These are phyloP conservation scores for Cutaneotrichosporon cavernicola DNA, from an alignment of 1,284 basidiomycete genomes.

Conservation along the genomic window DNA sequence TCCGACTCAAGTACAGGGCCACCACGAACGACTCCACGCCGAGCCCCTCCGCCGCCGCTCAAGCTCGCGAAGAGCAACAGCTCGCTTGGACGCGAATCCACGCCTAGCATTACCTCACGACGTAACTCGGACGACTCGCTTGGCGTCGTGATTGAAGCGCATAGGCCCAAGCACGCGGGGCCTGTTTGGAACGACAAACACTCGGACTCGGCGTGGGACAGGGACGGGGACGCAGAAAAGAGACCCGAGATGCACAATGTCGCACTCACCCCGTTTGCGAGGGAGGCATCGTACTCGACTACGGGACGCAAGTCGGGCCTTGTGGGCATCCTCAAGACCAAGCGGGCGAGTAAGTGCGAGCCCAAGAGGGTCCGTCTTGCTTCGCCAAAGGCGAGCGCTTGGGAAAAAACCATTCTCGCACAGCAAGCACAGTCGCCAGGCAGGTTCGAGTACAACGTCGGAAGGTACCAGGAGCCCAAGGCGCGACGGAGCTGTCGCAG, in stretches of 20 bases:
- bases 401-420: neutral
- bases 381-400: neutral
- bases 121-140: neutral
- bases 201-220: neutral
- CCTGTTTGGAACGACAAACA: neutral
- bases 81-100: conserved; percentile 9
- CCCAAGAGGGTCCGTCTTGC: neutral
- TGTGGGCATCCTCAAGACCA: conserved; percentile 1
- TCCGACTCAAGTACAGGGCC: neutral
- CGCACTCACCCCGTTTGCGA: conserved; percentile 34
- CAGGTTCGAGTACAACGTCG: neutral
- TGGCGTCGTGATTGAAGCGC: neutral
- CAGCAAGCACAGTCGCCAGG: neutral
- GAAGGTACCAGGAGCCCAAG: neutral
- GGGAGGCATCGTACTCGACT: neutral
- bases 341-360: neutral
- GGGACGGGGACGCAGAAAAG: neutral
- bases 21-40: neutral
- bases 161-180: conserved; percentile 11
- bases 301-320: neutral
- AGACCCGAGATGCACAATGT: conserved; percentile 38
- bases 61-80: neutral
- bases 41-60: neutral
- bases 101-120: neutral
- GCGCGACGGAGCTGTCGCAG: neutral